Percentiles rank a stretch among this genome's conserved stretches.
These are phyloP conservation scores for Leccinellum rugosiceps DNA, from an alignment of 768 basidiomycete species.

Conservation along the genomic window DNA sequence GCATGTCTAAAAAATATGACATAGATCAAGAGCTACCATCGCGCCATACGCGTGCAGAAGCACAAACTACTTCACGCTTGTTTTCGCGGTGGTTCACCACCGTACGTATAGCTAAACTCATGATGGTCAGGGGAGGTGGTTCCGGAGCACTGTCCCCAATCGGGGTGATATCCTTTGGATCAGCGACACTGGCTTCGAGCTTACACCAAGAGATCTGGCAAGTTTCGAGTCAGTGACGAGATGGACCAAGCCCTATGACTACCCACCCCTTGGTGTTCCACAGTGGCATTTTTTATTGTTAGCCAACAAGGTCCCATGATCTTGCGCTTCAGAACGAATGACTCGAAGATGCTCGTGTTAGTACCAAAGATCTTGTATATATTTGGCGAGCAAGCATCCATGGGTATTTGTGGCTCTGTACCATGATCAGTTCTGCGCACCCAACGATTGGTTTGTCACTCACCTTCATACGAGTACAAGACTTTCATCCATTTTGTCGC, in stretches of 20 bases:
- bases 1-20: not conserved
- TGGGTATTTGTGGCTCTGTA: conserved; percentile 51
- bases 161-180: conserved; percentile 88
- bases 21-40: conserved; percentile 42
- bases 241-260: not conserved
- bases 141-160: conserved; percentile 75
- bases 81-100: conserved; percentile 94
- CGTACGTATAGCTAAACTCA: conserved; percentile 84
- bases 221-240: not conserved
- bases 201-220: conserved; percentile 94
- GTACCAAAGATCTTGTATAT: conserved; percentile 89
- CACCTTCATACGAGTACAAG: conserved; percentile 85
- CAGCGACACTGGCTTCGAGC: conserved; percentile 75
- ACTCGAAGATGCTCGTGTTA: conserved; percentile 88
- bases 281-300: conserved; percentile 68
- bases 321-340: conserved; percentile 90
- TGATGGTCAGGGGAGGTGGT: conserved; percentile 83
- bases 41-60: conserved; percentile 80
- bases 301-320: conserved; percentile 99
- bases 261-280: conserved; percentile 79
- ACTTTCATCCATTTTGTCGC: conserved; percentile 93
- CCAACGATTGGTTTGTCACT: conserved; percentile 18
- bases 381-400: conserved; percentile 72
- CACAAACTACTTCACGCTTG: conserved; percentile 89
- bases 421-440: not conserved